phyloP scores from a whole-genome alignment of 805 yeast species.

The Candida qinlingensis region DNA sequence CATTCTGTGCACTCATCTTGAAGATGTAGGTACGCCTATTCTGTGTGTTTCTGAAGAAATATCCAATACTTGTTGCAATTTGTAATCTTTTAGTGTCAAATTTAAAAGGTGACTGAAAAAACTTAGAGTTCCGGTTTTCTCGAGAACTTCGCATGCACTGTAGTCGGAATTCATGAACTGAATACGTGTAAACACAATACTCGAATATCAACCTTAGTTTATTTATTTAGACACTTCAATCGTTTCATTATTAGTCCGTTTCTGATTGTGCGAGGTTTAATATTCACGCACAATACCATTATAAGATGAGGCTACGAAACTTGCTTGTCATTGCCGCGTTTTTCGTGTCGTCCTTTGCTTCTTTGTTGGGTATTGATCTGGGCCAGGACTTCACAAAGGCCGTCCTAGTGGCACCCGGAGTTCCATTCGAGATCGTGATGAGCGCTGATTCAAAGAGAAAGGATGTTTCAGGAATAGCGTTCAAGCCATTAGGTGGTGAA shows the following conservation, averaged over 20 bases:
- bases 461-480: conserved; percentile 73
- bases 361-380: conserved; percentile 82
- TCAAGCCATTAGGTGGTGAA: conserved; percentile 38
- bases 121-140: too few relatives aligned
- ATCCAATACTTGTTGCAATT: too few relatives aligned
- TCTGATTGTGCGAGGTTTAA: too few relatives aligned
- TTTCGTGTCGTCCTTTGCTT: conserved; percentile 33
- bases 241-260: too few relatives aligned
- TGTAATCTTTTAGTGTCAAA: too few relatives aligned
- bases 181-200: background rate
- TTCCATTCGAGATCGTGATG: conserved; percentile 80
- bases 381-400: conserved; percentile 89
- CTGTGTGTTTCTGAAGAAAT: background rate
- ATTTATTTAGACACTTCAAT: too few relatives aligned
- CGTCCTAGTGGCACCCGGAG: conserved; percentile 83
- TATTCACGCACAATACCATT: too few relatives aligned
- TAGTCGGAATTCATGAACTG: background rate
- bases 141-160: too few relatives aligned
- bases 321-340: conserved; percentile 7
- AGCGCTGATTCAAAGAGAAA: conserved; percentile 91
- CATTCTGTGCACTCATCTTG: conserved; percentile 20
- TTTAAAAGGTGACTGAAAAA: too few relatives aligned
- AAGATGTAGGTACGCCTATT: too few relatives aligned
- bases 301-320: conserved; percentile 5
- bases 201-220: too few relatives aligned